These are phyloP conservation scores for Chlorella sorokiniana DNA, from an alignment of 139 green algal species.

Conservation along the genomic window DNA sequence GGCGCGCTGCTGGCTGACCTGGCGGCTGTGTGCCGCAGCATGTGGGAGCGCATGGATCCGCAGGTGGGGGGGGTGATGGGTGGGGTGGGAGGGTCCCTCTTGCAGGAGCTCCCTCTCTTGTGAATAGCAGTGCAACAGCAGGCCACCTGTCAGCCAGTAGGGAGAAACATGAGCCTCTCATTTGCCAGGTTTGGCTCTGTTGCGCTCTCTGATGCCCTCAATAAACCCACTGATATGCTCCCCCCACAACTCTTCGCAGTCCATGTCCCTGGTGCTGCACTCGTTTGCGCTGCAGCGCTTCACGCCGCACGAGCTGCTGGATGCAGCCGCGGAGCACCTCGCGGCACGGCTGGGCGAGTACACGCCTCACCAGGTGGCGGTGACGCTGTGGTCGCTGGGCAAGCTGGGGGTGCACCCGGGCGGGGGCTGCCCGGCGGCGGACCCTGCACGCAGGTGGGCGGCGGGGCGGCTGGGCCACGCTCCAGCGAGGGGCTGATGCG, in stretches of 20 bases:
- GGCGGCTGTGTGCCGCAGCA: constrained; percentile 3
- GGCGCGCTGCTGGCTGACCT: constrained; percentile 25
- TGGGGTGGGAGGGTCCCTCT: no score
- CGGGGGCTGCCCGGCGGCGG: constrained; percentile 22
- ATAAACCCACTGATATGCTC: not conserved
- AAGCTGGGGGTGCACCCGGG: constrained; percentile 38
- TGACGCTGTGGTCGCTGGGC: constrained; percentile 47
- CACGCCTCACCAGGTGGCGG: constrained; percentile 39
- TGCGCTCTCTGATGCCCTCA: not conserved
- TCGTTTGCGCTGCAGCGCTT: constrained; percentile 5
- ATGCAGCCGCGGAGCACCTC: constrained; percentile 31
- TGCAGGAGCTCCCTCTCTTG: no score
- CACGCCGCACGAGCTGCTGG: constrained; percentile 39
- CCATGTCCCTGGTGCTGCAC: constrained; percentile 27
- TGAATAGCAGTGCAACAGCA: no score
- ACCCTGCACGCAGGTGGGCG: constrained; percentile 3
- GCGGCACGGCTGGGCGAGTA: not conserved
- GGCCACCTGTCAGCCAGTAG: no score
- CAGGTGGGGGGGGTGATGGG: not conserved
- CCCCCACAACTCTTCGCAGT: constrained; percentile 7
- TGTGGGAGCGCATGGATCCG: constrained; percentile 21
- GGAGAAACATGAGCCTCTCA: no score
- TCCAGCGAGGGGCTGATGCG: not conserved
- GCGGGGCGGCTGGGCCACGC: not conserved
- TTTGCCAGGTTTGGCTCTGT: no score